These are phyloP conservation scores for Xanthoceras sorbifolium DNA, from an alignment of 345 rosid genomes.

Conservation along the genomic window DNA sequence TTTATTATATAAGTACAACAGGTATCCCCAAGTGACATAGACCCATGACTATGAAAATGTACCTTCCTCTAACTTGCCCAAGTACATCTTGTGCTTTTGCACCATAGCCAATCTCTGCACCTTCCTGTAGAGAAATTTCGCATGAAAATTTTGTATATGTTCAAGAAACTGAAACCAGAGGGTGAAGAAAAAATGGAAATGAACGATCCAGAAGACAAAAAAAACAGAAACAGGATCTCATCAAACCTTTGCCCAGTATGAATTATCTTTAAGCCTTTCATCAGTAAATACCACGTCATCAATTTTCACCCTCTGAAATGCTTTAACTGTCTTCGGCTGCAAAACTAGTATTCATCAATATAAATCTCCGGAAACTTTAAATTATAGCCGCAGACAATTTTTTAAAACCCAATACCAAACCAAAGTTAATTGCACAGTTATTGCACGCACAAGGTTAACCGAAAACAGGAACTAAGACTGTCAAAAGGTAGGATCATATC, in stretches of 20 bases:
- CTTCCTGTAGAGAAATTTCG: constrained; percentile 44
- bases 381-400: not conserved
- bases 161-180: not conserved
- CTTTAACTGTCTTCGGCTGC: constrained; percentile 65
- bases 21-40: not conserved
- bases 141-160: not conserved
- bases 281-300: constrained; percentile 72
- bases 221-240: not conserved
- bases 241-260: constrained; percentile 89
- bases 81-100: constrained; percentile 94
- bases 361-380: not conserved
- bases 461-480: not conserved
- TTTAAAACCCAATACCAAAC: not conserved
- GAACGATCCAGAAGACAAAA: not conserved
- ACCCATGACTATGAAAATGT: not conserved
- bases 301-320: constrained; percentile 80
- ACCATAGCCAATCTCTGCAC: constrained; percentile 88
- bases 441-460: not conserved
- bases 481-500: not conserved
- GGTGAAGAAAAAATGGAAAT: not conserved
- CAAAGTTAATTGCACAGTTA: not conserved
- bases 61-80: constrained; percentile 98
- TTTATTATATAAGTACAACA: not conserved
- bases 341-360: constrained; percentile 12
- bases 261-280: constrained; percentile 82